Evolutionary conservation across 2,329 filamentous ascomycete genomes (phyloP).

Genomic region (Microdochium nivale): DNA sequence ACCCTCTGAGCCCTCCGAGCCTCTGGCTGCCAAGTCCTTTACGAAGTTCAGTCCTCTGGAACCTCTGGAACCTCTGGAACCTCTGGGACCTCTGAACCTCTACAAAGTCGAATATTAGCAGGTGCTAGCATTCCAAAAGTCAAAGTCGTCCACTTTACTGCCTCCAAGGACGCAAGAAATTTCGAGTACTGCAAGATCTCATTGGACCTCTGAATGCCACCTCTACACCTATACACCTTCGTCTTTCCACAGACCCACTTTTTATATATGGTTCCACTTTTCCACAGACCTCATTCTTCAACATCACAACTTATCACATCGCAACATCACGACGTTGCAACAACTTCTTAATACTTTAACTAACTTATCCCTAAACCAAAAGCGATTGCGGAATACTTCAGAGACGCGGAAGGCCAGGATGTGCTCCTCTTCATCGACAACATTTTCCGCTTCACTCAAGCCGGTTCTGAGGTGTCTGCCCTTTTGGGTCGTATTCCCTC

Average conservation of each 20-base stretch:
- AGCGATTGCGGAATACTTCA: conserved; percentile 74
- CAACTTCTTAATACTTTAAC: not conserved
- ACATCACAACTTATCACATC: not conserved
- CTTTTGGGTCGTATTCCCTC: conserved; percentile 99
- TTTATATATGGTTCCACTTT: not conserved
- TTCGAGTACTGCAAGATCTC: too few species aligned
- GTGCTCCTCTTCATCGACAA: conserved; percentile 99
- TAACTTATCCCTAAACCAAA: not conserved
- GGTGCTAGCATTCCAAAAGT: too few species aligned
- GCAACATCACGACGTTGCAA: not conserved
- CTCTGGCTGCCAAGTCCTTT: too few species aligned
- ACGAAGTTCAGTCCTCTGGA: too few species aligned
- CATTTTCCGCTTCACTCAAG: conserved; percentile 99
- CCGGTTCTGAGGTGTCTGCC: conserved; percentile 99
- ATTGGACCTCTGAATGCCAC: not conserved
- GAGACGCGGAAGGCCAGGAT: conserved; percentile 72
- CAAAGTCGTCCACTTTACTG: too few species aligned
- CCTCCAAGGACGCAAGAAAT: too few species aligned
- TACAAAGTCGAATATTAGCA: too few species aligned
- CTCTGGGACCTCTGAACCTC: too few species aligned
- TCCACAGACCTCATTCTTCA: not conserved
- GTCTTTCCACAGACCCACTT: not conserved
- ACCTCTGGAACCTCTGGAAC: too few species aligned
- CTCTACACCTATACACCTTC: too few species aligned
- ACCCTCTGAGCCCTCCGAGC: too few species aligned